Evolutionary conservation across 2,329 filamentous ascomycete species (phyloP).

Genomic region (Nigrograna mackinnonii): DNA sequence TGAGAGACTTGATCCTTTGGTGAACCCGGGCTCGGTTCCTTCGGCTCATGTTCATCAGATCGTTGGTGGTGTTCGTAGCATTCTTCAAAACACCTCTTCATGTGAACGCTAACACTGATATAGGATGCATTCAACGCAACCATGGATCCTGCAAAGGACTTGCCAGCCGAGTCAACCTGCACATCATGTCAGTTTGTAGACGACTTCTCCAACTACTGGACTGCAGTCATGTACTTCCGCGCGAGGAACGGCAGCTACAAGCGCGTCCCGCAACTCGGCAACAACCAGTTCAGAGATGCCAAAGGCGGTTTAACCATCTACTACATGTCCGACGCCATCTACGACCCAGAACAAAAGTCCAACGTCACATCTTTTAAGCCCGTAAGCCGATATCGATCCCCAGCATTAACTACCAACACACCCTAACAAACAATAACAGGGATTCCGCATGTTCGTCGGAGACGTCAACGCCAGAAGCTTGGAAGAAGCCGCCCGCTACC

Average conservation of each 20-base stretch:
- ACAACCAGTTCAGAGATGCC: conserved; percentile 17
- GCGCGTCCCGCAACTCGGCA: conserved; percentile 18
- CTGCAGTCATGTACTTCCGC: conserved; percentile 18
- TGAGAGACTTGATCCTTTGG: conserved; percentile 22
- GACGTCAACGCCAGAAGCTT: conserved; percentile 15
- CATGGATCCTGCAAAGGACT: conserved; percentile 17
- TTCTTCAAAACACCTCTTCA: too few species aligned
- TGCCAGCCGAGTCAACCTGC: conserved; percentile 22
- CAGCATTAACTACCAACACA: not conserved
- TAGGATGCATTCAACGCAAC: conserved; percentile 24
- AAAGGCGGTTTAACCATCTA: conserved; percentile 20
- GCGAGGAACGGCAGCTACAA: conserved; percentile 16
- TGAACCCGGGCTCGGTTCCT: conserved; percentile 18
- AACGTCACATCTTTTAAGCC: conserved; percentile 20
- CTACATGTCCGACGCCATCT: conserved; percentile 22
- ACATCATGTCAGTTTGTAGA: conserved; percentile 18
- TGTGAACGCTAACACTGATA: conserved; percentile 3
- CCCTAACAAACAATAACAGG: conserved; percentile 8
- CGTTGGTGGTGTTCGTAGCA: conserved; percentile 22
- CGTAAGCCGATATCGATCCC: conserved; percentile 7
- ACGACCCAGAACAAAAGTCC: conserved; percentile 13
- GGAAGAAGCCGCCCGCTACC: conserved; percentile 14
- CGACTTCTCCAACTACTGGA: conserved; percentile 16
- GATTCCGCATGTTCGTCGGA: conserved; percentile 22
- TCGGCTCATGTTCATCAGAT: conserved; percentile 28